Conservation (phyloP, 2,329 filamentous ascomycete species). For the Davidsoniella eucalypti region DNA sequence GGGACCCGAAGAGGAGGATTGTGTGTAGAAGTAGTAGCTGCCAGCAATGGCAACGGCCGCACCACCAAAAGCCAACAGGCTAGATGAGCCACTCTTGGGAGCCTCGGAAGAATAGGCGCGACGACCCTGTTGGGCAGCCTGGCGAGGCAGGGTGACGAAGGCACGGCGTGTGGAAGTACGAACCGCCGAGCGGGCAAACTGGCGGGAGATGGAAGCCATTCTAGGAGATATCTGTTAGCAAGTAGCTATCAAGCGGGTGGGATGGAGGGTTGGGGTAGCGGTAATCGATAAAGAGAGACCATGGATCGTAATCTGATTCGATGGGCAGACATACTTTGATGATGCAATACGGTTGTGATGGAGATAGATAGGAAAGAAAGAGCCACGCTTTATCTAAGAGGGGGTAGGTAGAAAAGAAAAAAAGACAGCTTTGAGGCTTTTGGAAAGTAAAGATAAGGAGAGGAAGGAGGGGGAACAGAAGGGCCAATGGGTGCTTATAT, state of each 20-base stretch:
- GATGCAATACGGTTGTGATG: not conserved
- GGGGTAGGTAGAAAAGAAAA: conserved; percentile 1
- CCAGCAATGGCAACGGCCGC: conserved; percentile 43
- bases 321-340: not conserved
- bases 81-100: conserved; percentile 29
- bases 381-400: not conserved
- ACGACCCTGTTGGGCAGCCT: conserved; percentile 54
- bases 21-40: conserved; percentile 49
- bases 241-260: not conserved
- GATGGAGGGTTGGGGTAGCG: not conserved
- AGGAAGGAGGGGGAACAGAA: not conserved
- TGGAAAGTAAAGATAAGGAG: not conserved
- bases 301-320: not conserved
- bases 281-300: too few species aligned
- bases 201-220: conserved; percentile 31
- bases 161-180: conserved; percentile 41
- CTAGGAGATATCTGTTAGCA: not conserved
- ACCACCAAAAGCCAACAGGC: conserved; percentile 41
- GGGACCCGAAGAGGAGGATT: conserved; percentile 33
- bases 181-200: conserved; percentile 41
- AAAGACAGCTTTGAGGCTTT: not conserved
- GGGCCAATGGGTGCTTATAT: too few species aligned
- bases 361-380: conserved; percentile 1
- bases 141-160: conserved; percentile 40
- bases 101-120: conserved; percentile 66